phyloP scores from a whole-genome alignment of 2,329 filamentous ascomycete species.

The Curvularia lunata region DNA sequence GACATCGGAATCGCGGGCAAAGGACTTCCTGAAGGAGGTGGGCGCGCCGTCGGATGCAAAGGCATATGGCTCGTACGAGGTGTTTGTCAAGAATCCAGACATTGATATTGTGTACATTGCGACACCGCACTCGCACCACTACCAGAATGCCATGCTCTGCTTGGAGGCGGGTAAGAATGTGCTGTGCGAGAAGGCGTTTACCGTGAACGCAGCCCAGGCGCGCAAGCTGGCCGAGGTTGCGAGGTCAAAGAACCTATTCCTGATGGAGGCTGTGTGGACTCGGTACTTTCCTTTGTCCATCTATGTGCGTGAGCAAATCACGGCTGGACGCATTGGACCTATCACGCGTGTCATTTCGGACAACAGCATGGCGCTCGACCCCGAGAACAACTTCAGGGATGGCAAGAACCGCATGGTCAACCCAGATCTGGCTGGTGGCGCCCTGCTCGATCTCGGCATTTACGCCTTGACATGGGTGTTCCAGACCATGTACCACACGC shows the following conservation, averaged over 20 bases:
- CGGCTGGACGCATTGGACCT: constrained; percentile 60
- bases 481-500: constrained; percentile 84
- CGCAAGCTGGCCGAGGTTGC: constrained; percentile 75
- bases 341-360: constrained; percentile 65
- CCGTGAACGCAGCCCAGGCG: constrained; percentile 79
- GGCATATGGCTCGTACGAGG: constrained; percentile 80
- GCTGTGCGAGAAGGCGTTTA: constrained; percentile 89
- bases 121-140: constrained; percentile 91
- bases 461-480: constrained; percentile 92
- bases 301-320: constrained; percentile 72
- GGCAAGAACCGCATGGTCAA: constrained; percentile 79
- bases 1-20: constrained; percentile 70
- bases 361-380: constrained; percentile 64
- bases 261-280: constrained; percentile 77
- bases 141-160: constrained; percentile 86
- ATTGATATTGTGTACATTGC: constrained; percentile 89
- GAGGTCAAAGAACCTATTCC: constrained; percentile 65
- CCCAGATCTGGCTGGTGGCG: constrained; percentile 79
- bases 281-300: constrained; percentile 85
- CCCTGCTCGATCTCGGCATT: constrained; percentile 83
- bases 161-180: constrained; percentile 85
- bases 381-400: constrained; percentile 61
- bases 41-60: constrained; percentile 71
- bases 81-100: constrained; percentile 77
- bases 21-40: constrained; percentile 73